Base-by-base conservation (phyloP, 1,139 yeast species). In the Pichia cactophila region DNA sequence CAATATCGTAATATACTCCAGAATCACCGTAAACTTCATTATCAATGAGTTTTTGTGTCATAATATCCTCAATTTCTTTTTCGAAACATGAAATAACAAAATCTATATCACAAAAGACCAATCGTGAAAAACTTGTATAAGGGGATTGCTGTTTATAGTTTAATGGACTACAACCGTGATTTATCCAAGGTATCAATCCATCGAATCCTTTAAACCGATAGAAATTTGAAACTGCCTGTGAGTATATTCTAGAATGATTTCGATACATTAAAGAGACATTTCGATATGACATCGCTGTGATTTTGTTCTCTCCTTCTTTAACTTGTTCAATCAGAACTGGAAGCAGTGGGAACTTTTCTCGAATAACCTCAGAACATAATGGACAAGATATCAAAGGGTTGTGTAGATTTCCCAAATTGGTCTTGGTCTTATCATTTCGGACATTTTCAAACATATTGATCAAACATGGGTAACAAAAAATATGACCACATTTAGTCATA, bases 401-500 rank as follows among this genome's bases (percentile, higher is more conserved):
- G 29, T 52, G 55, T 14, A 31, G 37, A 31, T 50, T 50, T 33
- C 52, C 54, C 2, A 54, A 42, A 12, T 43, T 39, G 3, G 49
- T 48, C 43, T 47, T 47, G 26, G 51, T 49, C 42, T 47, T 47
- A 33, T 53, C 52, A 47, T 43, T 53, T 54, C 37, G 48, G 46
- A 55, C 50, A 23, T 84, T 78, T 41, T 80, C 86, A 49, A 88
- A 69, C 60, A 86, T 78, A 39, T 90, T 77, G 48, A 88, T 66
- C 39, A 90, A 67, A 63, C 99, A 94, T 31, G 89, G 81, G 50
- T 81, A 74, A 63, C 99, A 94, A 61, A 92, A 77, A 14, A 89
- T 76, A 63, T 94, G 99, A 4, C 99, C 98, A 69, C 99, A 94
- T 17, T 82, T 77, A 33, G 89, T 80, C 97, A 94, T 94, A 50